A percentile compares a stretch with the other conserved stretches of the same genome.
Evolutionary conservation across 2,329 filamentous ascomycete species (phyloP).

Genomic region (Stachybotrys elegans): DNA sequence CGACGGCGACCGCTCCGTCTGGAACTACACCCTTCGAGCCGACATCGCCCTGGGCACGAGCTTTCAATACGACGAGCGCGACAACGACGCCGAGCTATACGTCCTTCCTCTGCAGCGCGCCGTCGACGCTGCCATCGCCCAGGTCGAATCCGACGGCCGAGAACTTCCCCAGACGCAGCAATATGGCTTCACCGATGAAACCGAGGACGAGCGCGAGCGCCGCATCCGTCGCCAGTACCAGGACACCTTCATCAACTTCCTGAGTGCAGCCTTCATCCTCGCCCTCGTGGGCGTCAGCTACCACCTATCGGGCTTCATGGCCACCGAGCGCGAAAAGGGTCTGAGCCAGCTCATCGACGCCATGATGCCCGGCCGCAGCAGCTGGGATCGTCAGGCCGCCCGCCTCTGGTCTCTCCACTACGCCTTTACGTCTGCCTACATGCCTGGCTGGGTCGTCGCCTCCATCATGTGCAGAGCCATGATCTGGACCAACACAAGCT

Average conservation of each 20-base stretch:
- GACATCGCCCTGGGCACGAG: constrained; percentile 52
- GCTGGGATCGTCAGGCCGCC: constrained; percentile 35
- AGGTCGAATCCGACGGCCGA: constrained; percentile 3
- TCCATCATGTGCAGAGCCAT: constrained; percentile 29
- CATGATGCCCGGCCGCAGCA: constrained; percentile 62
- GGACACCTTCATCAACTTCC: constrained; percentile 56
- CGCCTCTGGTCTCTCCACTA: constrained; percentile 54
- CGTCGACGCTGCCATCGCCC: constrained; percentile 56
- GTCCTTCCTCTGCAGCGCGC: constrained; percentile 64
- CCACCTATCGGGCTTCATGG: constrained; percentile 66
- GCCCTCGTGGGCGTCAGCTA: constrained; percentile 66
- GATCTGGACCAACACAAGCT: constrained; percentile 41
- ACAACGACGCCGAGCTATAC: constrained; percentile 62
- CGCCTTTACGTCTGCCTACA: constrained; percentile 63
- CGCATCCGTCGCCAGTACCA: constrained; percentile 58
- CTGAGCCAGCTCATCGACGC: constrained; percentile 71
- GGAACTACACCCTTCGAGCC: constrained; percentile 70
- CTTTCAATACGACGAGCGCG: constrained; percentile 49
- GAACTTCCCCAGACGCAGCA: constrained; percentile 22
- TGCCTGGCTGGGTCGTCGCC: constrained; percentile 31
- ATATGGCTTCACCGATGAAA: constrained; percentile 26
- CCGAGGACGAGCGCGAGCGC: constrained; percentile 46
- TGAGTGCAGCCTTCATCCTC: constrained; percentile 64
- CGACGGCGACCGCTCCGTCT: constrained; percentile 45
- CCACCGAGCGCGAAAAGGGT: constrained; percentile 63